Conservation (phyloP, 495 filamentous ascomycete species). For the Melanomma pulvis-pyrius region DNA sequence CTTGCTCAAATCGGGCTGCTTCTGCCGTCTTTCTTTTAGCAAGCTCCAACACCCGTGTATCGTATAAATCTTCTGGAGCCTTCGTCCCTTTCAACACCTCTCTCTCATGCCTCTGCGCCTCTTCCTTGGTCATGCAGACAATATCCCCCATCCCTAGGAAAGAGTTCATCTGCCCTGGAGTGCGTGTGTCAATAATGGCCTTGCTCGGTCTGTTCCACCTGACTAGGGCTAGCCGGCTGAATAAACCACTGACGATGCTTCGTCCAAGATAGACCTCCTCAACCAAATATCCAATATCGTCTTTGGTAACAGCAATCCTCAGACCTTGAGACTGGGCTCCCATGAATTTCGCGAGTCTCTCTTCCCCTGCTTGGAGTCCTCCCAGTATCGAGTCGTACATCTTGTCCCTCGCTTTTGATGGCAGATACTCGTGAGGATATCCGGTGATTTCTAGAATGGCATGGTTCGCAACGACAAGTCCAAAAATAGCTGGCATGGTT, state of each 20-base stretch:
- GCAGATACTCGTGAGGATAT: constrained; percentile 83
- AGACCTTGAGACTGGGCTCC: constrained; percentile 70
- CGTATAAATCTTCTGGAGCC: constrained; percentile 72
- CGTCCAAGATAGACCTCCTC: constrained; percentile 88
- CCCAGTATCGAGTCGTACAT: constrained; percentile 82
- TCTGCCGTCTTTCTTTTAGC: constrained; percentile 67
- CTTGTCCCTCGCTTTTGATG: constrained; percentile 82
- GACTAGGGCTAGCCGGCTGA: constrained; percentile 73
- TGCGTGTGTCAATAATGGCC: constrained; percentile 49
- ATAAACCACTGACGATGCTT: constrained; percentile 78
- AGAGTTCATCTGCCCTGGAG: constrained; percentile 67
- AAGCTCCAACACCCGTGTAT: constrained; percentile 59
- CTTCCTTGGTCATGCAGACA: constrained; percentile 96
- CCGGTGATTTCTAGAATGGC: constrained; percentile 82
- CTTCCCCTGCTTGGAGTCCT: constrained; percentile 71
- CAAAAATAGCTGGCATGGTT: constrained; percentile 97
- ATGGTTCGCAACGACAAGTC: constrained; percentile 86
- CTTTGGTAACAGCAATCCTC: constrained; percentile 72
- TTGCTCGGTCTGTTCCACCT: constrained; percentile 68
- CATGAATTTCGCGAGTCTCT: constrained; percentile 63
- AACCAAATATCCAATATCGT: constrained; percentile 81
- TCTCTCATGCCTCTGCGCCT: constrained; percentile 77
- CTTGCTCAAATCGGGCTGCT: constrained; percentile 49
- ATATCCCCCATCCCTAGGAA: constrained; percentile 68
- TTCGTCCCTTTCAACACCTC: constrained; percentile 74